These are phyloP conservation scores for Penicillium soppii DNA, from an alignment of 495 filamentous ascomycete genomes.

Conservation along the genomic window DNA sequence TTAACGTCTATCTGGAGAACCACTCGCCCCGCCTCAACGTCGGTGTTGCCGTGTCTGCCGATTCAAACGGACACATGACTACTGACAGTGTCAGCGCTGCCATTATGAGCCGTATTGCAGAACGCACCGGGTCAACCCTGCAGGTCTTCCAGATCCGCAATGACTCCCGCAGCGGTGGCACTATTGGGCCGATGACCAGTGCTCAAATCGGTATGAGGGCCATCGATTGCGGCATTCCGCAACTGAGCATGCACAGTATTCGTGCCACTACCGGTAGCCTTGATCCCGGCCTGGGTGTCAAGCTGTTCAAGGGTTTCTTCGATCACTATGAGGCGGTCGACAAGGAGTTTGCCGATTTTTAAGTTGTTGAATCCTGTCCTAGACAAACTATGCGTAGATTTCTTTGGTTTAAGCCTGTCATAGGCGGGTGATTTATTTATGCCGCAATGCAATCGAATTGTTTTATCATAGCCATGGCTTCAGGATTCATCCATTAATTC, in stretches of 20 bases:
- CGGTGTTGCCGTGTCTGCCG: constrained; percentile 79
- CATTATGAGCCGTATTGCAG: constrained; percentile 71
- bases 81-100: constrained; percentile 80
- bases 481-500: not conserved
- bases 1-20: constrained; percentile 72
- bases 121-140: constrained; percentile 63
- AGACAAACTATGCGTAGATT: not conserved
- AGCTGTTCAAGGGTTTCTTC: constrained; percentile 87
- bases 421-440: constrained; percentile 4
- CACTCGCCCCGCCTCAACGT: constrained; percentile 89
- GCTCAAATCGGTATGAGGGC: constrained; percentile 77
- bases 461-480: not conserved
- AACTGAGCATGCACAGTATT: constrained; percentile 93
- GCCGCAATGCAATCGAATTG: not conserved
- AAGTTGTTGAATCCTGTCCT: constrained; percentile 1
- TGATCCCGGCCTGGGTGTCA: constrained; percentile 86
- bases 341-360: constrained; percentile 67
- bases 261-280: constrained; percentile 83
- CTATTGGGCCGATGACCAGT: constrained; percentile 91
- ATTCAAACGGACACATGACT: constrained; percentile 90
- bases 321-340: constrained; percentile 88
- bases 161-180: constrained; percentile 82
- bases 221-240: constrained; percentile 87
- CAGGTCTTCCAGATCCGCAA: constrained; percentile 97
- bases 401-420: constrained; percentile 2